A percentile compares a stretch with the other conserved stretches of the same genome.
These are phyloP conservation scores for Arthroderma uncinatum DNA, from an alignment of 2,329 filamentous ascomycete genomes.

Conservation along the genomic window DNA sequence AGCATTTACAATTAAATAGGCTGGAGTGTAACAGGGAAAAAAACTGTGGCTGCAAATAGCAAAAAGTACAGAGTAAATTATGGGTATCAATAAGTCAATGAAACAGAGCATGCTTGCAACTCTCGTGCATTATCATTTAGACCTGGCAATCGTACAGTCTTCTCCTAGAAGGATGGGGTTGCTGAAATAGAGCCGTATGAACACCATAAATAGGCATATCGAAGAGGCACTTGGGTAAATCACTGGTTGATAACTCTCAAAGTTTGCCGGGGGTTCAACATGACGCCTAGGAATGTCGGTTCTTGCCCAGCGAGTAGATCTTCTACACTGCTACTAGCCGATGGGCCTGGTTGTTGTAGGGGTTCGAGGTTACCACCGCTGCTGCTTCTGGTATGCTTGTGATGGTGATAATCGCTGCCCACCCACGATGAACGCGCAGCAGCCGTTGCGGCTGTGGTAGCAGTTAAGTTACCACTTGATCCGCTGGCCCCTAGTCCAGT, in stretches of 20 bases:
- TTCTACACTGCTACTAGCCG: slow-evolving; percentile 41
- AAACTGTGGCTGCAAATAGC: not conserved
- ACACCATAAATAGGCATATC: not conserved
- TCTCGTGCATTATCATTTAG: not conserved
- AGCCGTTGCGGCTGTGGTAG: slow-evolving; percentile 9
- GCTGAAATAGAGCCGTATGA: slow-evolving; percentile 15
- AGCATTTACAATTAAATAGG: not conserved
- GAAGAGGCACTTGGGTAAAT: slow-evolving; percentile 20
- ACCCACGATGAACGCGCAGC: not conserved
- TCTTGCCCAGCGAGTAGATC: slow-evolving; percentile 53
- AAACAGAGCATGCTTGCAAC: not conserved
- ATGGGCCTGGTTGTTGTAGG: slow-evolving; percentile 17
- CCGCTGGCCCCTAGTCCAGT: not conserved
- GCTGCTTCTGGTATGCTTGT: not conserved
- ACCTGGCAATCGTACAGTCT: slow-evolving; percentile 1
- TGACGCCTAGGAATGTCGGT: slow-evolving; percentile 59
- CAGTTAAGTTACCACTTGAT: slow-evolving; percentile 10
- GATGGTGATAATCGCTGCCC: not conserved
- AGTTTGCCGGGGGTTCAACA: slow-evolving; percentile 57
- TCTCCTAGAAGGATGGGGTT: not conserved
- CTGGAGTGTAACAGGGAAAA: not conserved
- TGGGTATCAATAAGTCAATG: not conserved
- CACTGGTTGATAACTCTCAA: slow-evolving; percentile 56
- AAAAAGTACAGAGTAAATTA: not conserved
- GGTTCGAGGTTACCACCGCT: not conserved